Evolutionary conservation across 768 basidiomycete genomes (phyloP), one percentile per base, ranked within the genome.

Genomic region (Cystofilobasidium bisporidii): DNA sequence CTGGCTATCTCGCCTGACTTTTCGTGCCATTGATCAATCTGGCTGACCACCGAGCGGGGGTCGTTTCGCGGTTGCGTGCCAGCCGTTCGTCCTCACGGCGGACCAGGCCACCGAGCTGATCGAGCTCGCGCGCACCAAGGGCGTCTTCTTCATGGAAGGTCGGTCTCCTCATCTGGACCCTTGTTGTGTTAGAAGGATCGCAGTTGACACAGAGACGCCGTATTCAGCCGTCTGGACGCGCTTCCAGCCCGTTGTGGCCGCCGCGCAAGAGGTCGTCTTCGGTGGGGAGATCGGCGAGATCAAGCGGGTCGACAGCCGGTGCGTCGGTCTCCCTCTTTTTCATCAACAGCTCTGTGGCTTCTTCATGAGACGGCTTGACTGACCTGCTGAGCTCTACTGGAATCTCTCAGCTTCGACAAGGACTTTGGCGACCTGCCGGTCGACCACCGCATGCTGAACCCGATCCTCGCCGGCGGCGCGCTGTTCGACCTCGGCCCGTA

Each of bases 81-180:
- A 61, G 73, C 89, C 89, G 0, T 86, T 88, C 61, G 91, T 90
- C 1, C 82, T 80, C 68, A 91, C 89, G 73, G 79, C 81, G 6
- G 82, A 85, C 2, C 89, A 93, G 73, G 80, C 90, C 24, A 82
- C 83, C n/a, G 83, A 86, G 59, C 81, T 94, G 28, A 78, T 91
- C 26, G 79, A 79, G 17, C 82, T 88, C n/a, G 90, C 91, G 2
- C 87, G 86, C 76, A 83, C 88, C 74, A 79, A 86, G 71, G 82
- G 84, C 17, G 81, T 90, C 0, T 93, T 93, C 80, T 83, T 93
- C 73, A 93, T 94, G 91, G 91, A 93, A 77, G 89, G 41, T 50
- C 43, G 10, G 43, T 43, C 20, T 22, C 43, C 40, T 9, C 40
- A 41, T 50, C 5, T 50, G 17, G 45, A 28, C 26, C 5, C 36